These are phyloP conservation scores for Lentinus tigrinus DNA, from an alignment of 768 basidiomycete species.

Conservation along the genomic window DNA sequence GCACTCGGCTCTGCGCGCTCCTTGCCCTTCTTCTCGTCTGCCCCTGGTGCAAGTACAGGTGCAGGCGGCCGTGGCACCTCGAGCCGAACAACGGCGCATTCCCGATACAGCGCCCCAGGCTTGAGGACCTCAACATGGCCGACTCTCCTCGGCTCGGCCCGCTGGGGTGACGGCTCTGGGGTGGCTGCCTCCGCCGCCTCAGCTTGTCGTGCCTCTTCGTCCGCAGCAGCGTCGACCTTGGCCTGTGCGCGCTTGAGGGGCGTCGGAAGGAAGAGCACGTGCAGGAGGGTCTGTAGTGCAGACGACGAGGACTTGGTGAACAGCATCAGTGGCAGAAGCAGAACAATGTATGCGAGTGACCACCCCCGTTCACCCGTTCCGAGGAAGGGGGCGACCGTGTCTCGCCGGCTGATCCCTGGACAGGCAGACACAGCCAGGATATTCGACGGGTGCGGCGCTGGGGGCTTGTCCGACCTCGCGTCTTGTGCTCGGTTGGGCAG, in stretches of 20 bases:
- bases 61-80: slow-evolving; percentile 21
- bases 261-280: slow-evolving; percentile 78
- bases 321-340: slow-evolving; percentile 66
- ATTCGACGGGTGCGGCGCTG: slow-evolving; percentile 58
- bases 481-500: slow-evolving; percentile 54
- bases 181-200: slow-evolving; percentile 7
- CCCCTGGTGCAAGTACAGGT: slow-evolving; percentile 21
- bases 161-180: slow-evolving; percentile 15
- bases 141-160: slow-evolving; percentile 1
- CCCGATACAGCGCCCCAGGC: slow-evolving; percentile 74
- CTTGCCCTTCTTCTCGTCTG: slow-evolving; percentile 28
- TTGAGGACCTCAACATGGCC: slow-evolving; percentile 63
- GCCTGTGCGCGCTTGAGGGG: slow-evolving; percentile 56
- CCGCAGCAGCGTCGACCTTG: slow-evolving; percentile 31
- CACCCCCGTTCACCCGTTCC: slow-evolving; percentile 39
- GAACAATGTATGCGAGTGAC: slow-evolving; percentile 60
- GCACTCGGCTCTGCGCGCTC: slow-evolving; percentile 30
- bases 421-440: slow-evolving; percentile 73
- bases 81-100: slow-evolving; percentile 61
- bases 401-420: slow-evolving; percentile 72
- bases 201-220: slow-evolving; percentile 13
- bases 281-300: slow-evolving; percentile 75
- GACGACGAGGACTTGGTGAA: slow-evolving; percentile 65
- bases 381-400: slow-evolving; percentile 60
- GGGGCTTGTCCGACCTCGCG: slow-evolving; percentile 6